Percentiles rank a stretch among this genome's conserved stretches.
These are phyloP conservation scores for Paraglomus brasilianum DNA, from an alignment of 192 early-diverging fungal genomes.

Conservation along the genomic window DNA sequence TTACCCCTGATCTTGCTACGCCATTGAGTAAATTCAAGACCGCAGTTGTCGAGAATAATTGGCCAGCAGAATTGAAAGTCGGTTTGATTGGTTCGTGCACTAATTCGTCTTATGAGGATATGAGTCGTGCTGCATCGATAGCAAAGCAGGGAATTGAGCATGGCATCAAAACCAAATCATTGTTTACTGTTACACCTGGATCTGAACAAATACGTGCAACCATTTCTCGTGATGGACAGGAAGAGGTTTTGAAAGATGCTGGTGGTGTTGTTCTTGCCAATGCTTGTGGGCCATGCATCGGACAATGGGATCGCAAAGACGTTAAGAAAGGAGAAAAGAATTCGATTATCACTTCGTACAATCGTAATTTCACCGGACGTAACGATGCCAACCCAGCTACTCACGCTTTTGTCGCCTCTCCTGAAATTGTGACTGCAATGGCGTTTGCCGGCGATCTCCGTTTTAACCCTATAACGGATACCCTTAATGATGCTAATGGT, in stretches of 20 bases:
- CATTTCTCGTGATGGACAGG: slow-evolving; percentile 88
- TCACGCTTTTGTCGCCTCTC: slow-evolving; percentile 93
- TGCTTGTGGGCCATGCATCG: slow-evolving; percentile 98
- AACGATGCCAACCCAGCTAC: slow-evolving; percentile 98
- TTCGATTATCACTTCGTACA: slow-evolving; percentile 98
- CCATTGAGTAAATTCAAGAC: slow-evolving; percentile 92
- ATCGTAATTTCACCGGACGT: slow-evolving; percentile 99
- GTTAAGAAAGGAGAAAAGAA: slow-evolving; percentile 95
- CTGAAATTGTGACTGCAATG: slow-evolving; percentile 95
- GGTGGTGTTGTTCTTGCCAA: slow-evolving; percentile 93
- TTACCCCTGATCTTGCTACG: slow-evolving; percentile 93
- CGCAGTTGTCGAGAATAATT: slow-evolving; percentile 79
- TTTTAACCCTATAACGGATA: slow-evolving; percentile 95
- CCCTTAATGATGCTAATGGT: slow-evolving; percentile 80
- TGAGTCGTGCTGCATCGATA: slow-evolving; percentile 88
- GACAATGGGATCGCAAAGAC: slow-evolving; percentile 98
- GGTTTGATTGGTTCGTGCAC: slow-evolving; percentile 98
- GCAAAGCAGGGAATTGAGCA: slow-evolving; percentile 78
- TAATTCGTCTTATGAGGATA: slow-evolving; percentile 98
- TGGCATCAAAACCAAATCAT: slow-evolving; percentile 78
- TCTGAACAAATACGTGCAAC: slow-evolving; percentile 98
- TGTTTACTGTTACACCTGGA: slow-evolving; percentile 92
- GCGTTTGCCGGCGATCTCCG: slow-evolving; percentile 88
- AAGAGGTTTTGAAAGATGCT: slow-evolving; percentile 68
- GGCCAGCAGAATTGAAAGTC: slow-evolving; percentile 86